Conservation (phyloP, 1,139 yeast species). For the Protomyces lactucae-debilis region DNA sequence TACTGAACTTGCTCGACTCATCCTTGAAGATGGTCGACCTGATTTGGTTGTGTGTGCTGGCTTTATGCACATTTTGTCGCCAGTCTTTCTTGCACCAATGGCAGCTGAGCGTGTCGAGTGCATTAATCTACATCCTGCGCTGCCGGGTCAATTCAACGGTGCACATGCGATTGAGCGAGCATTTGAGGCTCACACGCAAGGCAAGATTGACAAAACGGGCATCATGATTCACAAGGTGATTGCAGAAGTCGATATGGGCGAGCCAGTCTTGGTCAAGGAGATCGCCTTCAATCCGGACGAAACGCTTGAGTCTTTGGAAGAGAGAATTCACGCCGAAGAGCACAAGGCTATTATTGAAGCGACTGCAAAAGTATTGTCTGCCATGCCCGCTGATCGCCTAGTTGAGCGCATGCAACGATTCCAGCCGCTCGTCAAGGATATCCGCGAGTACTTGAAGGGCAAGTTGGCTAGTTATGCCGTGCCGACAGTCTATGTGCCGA, state of each 20-base stretch:
- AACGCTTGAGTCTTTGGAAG: constrained; percentile 70
- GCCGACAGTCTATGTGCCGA: constrained; percentile 85
- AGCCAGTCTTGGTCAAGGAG: constrained; percentile 77
- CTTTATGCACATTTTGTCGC: constrained; percentile 90
- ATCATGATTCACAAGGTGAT: constrained; percentile 95
- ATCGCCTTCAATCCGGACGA: constrained; percentile 67
- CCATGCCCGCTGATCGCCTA: constrained; percentile 49
- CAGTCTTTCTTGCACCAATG: constrained; percentile 64
- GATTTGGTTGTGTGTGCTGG: constrained; percentile 94
- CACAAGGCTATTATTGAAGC: constrained; percentile 89
- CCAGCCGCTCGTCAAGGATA: constrained; percentile 70
- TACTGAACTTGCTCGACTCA: constrained; percentile 63
- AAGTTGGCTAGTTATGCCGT: constrained; percentile 91
- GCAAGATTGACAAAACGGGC: constrained; percentile 73
- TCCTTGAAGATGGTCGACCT: constrained; percentile 53
- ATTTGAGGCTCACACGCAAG: constrained; percentile 87
- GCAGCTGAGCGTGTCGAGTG: constrained; percentile 62
- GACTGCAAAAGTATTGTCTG: constrained; percentile 46
- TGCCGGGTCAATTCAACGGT: constrained; percentile 96
- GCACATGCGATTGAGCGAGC: constrained; percentile 95
- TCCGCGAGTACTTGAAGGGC: constrained; percentile 74
- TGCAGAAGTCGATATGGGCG: constrained; percentile 89
- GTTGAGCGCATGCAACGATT: constrained; percentile 75
- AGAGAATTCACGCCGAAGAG: constrained; percentile 76
- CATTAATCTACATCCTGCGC: constrained; percentile 90